Conservation (phyloP, 495 filamentous ascomycete genomes). For the Neohortaea acidophila region DNA sequence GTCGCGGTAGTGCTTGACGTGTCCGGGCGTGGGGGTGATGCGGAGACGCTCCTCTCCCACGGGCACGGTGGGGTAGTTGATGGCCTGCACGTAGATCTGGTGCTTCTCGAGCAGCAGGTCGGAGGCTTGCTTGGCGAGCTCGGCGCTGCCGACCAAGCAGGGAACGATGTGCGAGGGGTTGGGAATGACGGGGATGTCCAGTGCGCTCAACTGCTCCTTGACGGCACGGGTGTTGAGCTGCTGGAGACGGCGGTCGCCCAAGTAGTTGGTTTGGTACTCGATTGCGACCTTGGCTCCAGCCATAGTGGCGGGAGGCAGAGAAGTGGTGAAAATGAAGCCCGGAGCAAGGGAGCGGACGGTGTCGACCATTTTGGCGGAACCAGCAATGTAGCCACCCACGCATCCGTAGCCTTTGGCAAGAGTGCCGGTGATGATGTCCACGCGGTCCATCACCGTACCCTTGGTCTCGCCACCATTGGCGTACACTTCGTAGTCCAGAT, state of each 20-base stretch:
- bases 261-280: conserved; percentile 69
- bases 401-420: conserved; percentile 96
- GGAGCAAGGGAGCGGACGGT: conserved; percentile 91
- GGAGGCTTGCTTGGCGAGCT: conserved; percentile 77
- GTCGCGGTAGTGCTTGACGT: conserved; percentile 63
- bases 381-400: conserved; percentile 94
- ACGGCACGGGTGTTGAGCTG: conserved; percentile 90
- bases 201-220: conserved; percentile 57
- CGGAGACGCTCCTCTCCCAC: conserved; percentile 89
- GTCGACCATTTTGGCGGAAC: conserved; percentile 74
- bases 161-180: conserved; percentile 96
- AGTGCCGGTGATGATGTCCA: conserved; percentile 95
- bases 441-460: conserved; percentile 84
- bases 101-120: conserved; percentile 78
- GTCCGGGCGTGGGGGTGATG: conserved; percentile 89
- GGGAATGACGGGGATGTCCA: conserved; percentile 92
- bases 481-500: conserved; percentile 83
- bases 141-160: conserved; percentile 83
- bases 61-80: conserved; percentile 97
- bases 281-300: conserved; percentile 84
- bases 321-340: conserved; percentile 98
- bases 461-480: conserved; percentile 53
- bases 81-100: conserved; percentile 92
- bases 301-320: conserved; percentile 91
- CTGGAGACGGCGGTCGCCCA: conserved; percentile 74